Evolutionary conservation across 225 moss, liverwort and hornwort species (phyloP), one percentile per base, ranked within the genome.

Genomic region (Climacium dendroides): DNA sequence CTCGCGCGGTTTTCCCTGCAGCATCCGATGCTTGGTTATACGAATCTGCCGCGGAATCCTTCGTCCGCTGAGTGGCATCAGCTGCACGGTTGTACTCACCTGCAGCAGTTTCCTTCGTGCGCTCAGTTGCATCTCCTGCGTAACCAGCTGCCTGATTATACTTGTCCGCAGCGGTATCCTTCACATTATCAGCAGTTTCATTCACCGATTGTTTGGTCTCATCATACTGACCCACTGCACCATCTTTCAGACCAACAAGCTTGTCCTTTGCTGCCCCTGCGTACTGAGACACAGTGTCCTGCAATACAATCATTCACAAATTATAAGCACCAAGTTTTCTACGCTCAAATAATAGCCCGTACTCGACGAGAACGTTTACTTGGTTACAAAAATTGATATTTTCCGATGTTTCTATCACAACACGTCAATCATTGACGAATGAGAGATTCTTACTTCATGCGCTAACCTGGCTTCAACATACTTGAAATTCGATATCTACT

Each of bases 211-310:
- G 75, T 41, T 93, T 91, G 9, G 87, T 76, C n/a, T 85, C 61
- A 29, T 90, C 63, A 54, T 85, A 85, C 55, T 74, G 73, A 20
- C 83, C 61, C 23, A 86, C 54, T 50, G 85, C 84, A 47, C 89
- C 66, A 22, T 89, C 92, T 82, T 92, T 93, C 80, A 90, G 15
- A 19, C 87, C 90, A 32, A 19, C 80, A 7, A 93, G 77, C 84
- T 92, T 92, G 19, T 86, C 89, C 45, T 89, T 90, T 13, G 90
- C 90, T 72, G 89, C 85, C 41, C 87, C 89, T 19, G 88, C 87
- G 20, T 92, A 93, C 14, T 92, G 86, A 48, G 92, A 93, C 4
- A 90, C 61, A 50, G 86, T 90, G 69, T 92, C 86, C 93, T 92
- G 84, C 81, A 87, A 35, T 39, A 72, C 9, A 19, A 62, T 29